These are phyloP conservation scores for Rutidosis leptorrhynchoides DNA, from an alignment of 129 eudicot genomes.

Conservation along the genomic window DNA sequence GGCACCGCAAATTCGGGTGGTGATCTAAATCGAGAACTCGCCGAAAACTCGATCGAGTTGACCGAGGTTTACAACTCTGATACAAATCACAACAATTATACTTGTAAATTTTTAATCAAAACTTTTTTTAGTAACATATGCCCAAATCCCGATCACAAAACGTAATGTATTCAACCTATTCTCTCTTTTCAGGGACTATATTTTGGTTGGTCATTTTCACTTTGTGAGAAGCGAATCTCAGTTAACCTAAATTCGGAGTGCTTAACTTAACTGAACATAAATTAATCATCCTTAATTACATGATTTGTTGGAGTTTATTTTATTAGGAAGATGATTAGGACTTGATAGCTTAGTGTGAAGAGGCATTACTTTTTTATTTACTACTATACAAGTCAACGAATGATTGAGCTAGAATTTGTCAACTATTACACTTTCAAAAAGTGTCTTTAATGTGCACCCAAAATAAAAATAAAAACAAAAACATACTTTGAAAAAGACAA, in stretches of 20 bases:
- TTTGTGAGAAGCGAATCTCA: constrained; percentile 19
- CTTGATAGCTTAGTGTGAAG: constrained; percentile 19
- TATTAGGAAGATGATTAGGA: constrained; percentile 37
- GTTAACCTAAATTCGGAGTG: background rate
- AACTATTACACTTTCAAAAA: constrained; percentile 29
- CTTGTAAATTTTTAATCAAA: too few relatives aligned
- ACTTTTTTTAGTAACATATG: too few relatives aligned
- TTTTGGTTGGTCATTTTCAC: constrained; percentile 16
- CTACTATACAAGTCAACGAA: constrained; percentile 35
- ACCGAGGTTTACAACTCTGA: too few relatives aligned
- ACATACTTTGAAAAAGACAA: constrained; percentile 15
- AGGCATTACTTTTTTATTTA: constrained; percentile 17
- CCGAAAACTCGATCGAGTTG: too few relatives aligned
- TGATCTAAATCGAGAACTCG: too few relatives aligned
- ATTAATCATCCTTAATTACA: constrained; percentile 1
- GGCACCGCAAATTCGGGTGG: too few relatives aligned
- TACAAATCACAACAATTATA: too few relatives aligned
- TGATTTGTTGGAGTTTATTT: constrained; percentile 9
- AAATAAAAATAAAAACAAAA: too few relatives aligned
- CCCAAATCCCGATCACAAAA: background rate
- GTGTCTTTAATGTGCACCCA: constrained; percentile 33
- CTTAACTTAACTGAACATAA: constrained; percentile 3
- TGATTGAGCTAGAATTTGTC: constrained; percentile 25
- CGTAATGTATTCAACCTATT: background rate
- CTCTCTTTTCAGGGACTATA: constrained; percentile 11